phyloP scores from a whole-genome alignment of 208 protist species.

The Tetramitus jugosus region DNA sequence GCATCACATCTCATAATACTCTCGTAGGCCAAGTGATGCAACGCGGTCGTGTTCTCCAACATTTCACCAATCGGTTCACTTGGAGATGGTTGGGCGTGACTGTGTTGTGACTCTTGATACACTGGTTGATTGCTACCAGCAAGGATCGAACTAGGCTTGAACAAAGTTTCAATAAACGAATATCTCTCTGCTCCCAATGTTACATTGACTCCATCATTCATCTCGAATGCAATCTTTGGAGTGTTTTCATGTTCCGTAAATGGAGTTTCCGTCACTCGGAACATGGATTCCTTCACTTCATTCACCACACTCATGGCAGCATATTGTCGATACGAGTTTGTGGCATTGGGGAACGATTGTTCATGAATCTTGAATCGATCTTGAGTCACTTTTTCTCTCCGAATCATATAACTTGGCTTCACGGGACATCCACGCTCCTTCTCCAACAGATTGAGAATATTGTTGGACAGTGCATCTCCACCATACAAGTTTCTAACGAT shows the following conservation, averaged over 20 bases:
- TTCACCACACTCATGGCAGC: not conserved
- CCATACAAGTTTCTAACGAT: not conserved
- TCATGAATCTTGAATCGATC: not conserved
- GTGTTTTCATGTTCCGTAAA: not conserved
- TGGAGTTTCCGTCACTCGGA: not conserved
- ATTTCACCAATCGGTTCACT: not conserved
- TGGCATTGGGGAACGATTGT: no score
- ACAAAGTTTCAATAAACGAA: not conserved
- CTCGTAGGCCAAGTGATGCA: not conserved
- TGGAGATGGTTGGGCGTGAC: not conserved
- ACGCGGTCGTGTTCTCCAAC: not conserved
- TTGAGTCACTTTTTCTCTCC: not conserved
- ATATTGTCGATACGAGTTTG: not conserved
- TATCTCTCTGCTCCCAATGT: not conserved
- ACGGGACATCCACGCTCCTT: not conserved
- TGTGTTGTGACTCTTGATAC: not conserved
- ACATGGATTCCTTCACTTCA: not conserved
- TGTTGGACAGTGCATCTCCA: not conserved
- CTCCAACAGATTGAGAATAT: not conserved
- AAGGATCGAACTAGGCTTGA: not conserved
- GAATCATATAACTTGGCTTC: not conserved
- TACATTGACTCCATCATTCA: not conserved
- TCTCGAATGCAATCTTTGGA: not conserved
- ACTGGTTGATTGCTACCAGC: no score
- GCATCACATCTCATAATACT: conserved; percentile 74